Conservation (phyloP, 2,329 filamentous ascomycete genomes). For the Botrytis fabae region DNA sequence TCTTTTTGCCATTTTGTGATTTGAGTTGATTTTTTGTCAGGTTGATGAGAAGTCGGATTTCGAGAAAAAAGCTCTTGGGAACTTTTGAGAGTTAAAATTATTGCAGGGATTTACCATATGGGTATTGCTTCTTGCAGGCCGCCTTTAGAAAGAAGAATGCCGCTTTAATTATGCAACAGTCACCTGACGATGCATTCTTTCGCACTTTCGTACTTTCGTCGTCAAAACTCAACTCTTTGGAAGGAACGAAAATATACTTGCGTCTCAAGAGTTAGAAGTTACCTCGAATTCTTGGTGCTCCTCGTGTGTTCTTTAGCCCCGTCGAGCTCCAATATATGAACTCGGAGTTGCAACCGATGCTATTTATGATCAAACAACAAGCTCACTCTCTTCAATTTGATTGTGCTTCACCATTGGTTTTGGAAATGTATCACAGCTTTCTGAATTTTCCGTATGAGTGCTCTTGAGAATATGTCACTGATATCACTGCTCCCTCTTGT, state of each 20-base stretch:
- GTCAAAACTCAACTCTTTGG: not conserved
- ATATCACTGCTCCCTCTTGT: not conserved
- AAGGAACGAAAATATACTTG: not conserved
- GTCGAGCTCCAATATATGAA: not conserved
- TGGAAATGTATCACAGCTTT: not conserved
- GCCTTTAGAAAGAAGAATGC: not conserved
- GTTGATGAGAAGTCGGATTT: conserved; percentile 1
- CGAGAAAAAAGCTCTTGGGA: conserved; percentile 12
- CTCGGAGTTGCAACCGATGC: not conserved
- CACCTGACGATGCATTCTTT: not conserved
- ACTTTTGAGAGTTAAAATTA: conserved; percentile 12
- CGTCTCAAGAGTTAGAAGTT: not conserved
- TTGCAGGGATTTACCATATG: conserved; percentile 17
- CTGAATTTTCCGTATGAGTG: not conserved
- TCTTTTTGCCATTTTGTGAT: conserved; percentile 38
- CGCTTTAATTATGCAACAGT: not conserved
- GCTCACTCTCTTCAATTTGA: not conserved
- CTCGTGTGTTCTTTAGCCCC: not conserved
- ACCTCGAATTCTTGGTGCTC: not conserved
- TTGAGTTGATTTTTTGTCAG: not conserved
- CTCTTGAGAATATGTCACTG: not conserved
- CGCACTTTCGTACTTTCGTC: not conserved
- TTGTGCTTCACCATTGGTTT: not conserved
- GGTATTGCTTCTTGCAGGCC: not conserved
- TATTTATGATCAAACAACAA: not conserved